phyloP scores from a whole-genome alignment of 108 stramenopile species.

The Aurantiochytrium sp. region DNA sequence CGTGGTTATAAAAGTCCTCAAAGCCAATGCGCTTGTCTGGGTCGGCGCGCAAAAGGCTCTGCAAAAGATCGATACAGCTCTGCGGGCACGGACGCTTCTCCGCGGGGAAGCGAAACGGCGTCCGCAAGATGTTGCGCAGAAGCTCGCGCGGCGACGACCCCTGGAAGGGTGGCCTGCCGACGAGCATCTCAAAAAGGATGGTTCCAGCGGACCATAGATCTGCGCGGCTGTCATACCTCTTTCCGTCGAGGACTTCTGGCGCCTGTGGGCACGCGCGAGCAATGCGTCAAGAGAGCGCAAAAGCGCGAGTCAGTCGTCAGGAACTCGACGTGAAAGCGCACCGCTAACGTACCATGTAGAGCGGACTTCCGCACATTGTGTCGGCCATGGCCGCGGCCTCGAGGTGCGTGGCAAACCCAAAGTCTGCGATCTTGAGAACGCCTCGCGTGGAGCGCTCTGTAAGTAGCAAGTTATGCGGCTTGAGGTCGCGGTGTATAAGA shows the following conservation, averaged over 20 bases:
- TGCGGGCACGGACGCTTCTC: background rate
- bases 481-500: constrained; percentile 89
- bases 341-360: constrained; percentile 97
- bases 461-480: constrained; percentile 90
- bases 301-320: background rate
- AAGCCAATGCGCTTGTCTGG: background rate
- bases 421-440: constrained; percentile 87
- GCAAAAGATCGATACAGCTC: background rate
- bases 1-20: constrained; percentile 4
- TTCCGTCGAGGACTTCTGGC: constrained; percentile 22
- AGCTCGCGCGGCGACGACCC: background rate
- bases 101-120: background rate
- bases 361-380: constrained; percentile 89
- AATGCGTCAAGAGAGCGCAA: background rate
- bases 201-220: constrained; percentile 96
- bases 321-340: no score
- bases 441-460: constrained; percentile 49
- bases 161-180: constrained; percentile 31
- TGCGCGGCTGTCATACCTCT: constrained; percentile 89
- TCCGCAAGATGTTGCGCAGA: background rate
- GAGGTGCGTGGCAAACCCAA: constrained; percentile 93
- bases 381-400: constrained; percentile 82
- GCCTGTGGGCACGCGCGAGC: background rate
- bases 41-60: background rate
- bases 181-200: constrained; percentile 92